Conservation (phyloP, 2,329 filamentous ascomycete genomes). For the Dothistroma pini region DNA sequence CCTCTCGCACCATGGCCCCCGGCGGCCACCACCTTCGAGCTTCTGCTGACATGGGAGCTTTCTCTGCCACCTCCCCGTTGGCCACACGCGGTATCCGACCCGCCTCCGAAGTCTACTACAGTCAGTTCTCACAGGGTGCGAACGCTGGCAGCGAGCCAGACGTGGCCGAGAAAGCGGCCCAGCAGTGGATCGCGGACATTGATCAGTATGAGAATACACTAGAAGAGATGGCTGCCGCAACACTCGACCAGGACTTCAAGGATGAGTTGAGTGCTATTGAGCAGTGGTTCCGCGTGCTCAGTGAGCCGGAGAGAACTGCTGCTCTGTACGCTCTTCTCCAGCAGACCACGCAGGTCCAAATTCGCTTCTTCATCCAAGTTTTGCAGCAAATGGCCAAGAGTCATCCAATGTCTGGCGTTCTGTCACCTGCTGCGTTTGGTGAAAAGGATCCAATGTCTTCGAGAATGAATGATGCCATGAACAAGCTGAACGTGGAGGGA, state of each 20-base stretch:
- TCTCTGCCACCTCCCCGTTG: conserved; percentile 60
- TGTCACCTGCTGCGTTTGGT: conserved; percentile 87
- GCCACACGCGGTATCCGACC: conserved; percentile 80
- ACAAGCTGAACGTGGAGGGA: conserved; percentile 83
- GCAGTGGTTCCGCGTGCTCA: conserved; percentile 98
- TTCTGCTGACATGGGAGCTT: conserved; percentile 91
- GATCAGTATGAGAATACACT: conserved; percentile 98
- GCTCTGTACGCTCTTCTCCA: conserved; percentile 93
- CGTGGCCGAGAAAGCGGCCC: conserved; percentile 85
- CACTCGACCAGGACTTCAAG: conserved; percentile 99
- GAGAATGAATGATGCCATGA: conserved; percentile 93
- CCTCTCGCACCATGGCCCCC: conserved; percentile 55
- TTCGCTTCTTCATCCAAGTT: conserved; percentile 98
- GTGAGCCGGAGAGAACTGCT: conserved; percentile 92
- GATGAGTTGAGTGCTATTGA: conserved; percentile 98
- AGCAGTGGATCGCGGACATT: conserved; percentile 99
- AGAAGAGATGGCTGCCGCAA: conserved; percentile 98
- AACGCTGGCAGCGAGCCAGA: conserved; percentile 71
- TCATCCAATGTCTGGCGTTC: conserved; percentile 91
- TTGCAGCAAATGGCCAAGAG: conserved; percentile 99
- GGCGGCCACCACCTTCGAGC: conserved; percentile 78
- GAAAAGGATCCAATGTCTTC: conserved; percentile 99
- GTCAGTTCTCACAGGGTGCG: conserved; percentile 66
- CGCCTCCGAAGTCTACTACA: conserved; percentile 89
- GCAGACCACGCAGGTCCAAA: conserved; percentile 98